Conservation (phyloP, 73 alveolate species). For the Tetrahymena elliotti region DNA sequence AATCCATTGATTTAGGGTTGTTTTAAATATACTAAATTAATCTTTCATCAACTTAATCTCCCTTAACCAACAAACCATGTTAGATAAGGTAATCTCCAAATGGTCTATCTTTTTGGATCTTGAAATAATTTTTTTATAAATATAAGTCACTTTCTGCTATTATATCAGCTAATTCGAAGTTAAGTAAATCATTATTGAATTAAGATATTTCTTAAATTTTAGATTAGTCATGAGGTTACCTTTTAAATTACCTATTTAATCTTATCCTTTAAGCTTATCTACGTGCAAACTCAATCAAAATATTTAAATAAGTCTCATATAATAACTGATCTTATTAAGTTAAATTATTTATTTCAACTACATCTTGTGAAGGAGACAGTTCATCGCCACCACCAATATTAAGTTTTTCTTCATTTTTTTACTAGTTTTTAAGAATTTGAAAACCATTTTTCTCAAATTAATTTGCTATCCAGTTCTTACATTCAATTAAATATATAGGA, state of each 20-base stretch:
- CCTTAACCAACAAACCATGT: not conserved
- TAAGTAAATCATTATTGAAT: not conserved
- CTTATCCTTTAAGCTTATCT: not conserved
- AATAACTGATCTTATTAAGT: no score
- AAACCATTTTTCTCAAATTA: not conserved
- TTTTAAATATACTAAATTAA: not conserved
- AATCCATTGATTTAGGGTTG: not conserved
- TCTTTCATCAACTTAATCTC: not conserved
- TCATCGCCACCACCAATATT: no score
- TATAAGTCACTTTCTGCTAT: not conserved
- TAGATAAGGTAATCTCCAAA: not conserved
- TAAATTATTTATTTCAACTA: no score
- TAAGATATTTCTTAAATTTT: not conserved
- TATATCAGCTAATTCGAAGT: not conserved
- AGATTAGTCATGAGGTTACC: not conserved
- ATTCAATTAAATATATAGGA: not conserved
- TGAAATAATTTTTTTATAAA: not conserved
- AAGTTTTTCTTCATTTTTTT: not conserved
- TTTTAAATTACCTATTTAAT: not conserved
- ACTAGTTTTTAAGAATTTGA: not conserved
- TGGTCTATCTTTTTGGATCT: not conserved
- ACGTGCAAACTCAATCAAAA: not conserved
- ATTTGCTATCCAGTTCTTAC: not conserved
- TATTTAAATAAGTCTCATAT: not conserved
- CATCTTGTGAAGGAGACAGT: not conserved